Base-by-base conservation (phyloP, 2,329 filamentous ascomycete genomes). In the Exserohilum rostratum region DNA sequence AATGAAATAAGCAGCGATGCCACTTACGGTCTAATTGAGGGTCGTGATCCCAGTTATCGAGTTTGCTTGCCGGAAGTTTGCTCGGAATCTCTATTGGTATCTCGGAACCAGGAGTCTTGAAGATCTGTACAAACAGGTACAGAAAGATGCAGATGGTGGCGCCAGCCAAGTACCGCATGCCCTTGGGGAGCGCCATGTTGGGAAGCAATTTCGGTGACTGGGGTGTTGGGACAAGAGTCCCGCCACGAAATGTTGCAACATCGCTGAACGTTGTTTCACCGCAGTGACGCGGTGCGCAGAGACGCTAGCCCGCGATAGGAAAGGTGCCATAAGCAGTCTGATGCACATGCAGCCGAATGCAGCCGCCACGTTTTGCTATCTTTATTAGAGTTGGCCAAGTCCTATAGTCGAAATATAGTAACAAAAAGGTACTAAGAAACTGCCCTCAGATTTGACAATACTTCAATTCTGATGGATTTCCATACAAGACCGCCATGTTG, bases 1-100 rank as follows among this genome's bases (percentile, higher is more conserved):
- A 13, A 18, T 17, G 5, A 1, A 10, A n/a, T 2, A 15, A 13
- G 35, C 7, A 18, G 12, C 6, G 9, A 20, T 40, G 12, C 40
- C 13, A n/a, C 90, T 74, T 81, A 96, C 93, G 87, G 77, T 97
- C 92, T 69, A 93, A 75, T 69, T 93, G 91, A 50, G 93, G 93
- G 77, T 98, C 93, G 56, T 86, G 84, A 64, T 89, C 85, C 78
- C 89, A 86, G 70, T 88, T 84, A 63, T 82, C 78, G 62, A 81
- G 70, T 78, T 74, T 78, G 77, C 60, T 78, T 76, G 61, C 58
- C 40, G 64, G 51, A 46, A 52, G 49, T 43, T 57, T 64, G 60
- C 44, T 60, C 64, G 72, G 74, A 46, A 69, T 49, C 40, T 75
- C 74, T 62, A 78, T 64, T 43, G 73, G 64, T 33, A 77, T 76